Base-by-base conservation (phyloP, 192 early-diverging fungal genomes). In the Linnemannia zychae region DNA sequence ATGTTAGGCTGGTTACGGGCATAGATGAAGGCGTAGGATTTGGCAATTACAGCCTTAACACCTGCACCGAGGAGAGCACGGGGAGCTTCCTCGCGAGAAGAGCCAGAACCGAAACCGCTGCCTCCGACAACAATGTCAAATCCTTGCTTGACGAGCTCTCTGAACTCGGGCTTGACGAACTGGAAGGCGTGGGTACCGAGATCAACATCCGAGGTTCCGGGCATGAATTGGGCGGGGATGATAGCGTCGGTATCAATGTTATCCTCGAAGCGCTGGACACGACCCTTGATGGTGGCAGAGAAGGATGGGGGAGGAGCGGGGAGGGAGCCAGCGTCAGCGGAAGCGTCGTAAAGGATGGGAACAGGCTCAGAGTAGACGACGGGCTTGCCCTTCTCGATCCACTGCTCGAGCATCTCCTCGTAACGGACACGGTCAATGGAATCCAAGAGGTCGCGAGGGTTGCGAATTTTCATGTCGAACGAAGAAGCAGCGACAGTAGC, bases 1-100 rank as follows among this genome's bases (percentile, higher is more conserved):
- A 94, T 93, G 87, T 96, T 96, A 82, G 93, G 91, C 90, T 96
- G 95, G 91, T 96, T 96, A 86, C 95, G 92, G 69, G 91, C 90
- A 83, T 96, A 96, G 84, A 96, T 96, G 79, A 94, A 96, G 0
- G 95, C 94, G 79, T 92, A 96, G 44, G 93, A 94, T 88, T 94
- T 96, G 49, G 95, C 95, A 76, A 96, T 95, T 34, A 96, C 94
- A 28, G 93, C 94, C 89, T 96, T 92, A 72, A 96, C 79, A 36
- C 88, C 88, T 31, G 91, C 90, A 63, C 93, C 95, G 78, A 91
- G 92, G 63, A 96, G 86, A 12, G 95, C 94, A 79, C 94, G 91
- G 46, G 95, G 95, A 28, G 95, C 95, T 80, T 95, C 95, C 75
- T 96, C 95, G 87, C 95, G 91, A 73, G 94, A 95, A 13, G 93